Evolutionary conservation across 768 basidiomycete genomes (phyloP).

Genomic region (Tylopilus sp.): DNA sequence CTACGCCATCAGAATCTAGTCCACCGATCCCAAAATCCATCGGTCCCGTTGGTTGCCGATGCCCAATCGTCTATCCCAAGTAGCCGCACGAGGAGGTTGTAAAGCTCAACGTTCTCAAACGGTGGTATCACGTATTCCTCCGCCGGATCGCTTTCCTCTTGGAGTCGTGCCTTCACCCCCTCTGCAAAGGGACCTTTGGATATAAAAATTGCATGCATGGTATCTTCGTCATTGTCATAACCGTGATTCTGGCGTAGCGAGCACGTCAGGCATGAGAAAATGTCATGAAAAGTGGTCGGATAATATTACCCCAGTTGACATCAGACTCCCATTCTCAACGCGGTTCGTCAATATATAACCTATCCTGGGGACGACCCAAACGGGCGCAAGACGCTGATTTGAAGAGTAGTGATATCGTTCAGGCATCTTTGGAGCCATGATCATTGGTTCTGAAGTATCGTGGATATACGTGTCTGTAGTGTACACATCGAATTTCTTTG

Average conservation of each 20-base stretch:
- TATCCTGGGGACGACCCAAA: conserved; percentile 77
- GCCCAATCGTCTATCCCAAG: conserved; percentile 55
- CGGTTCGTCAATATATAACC: conserved; percentile 76
- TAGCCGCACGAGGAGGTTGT: conserved; percentile 73
- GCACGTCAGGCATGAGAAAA: background rate
- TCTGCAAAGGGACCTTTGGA: conserved; percentile 81
- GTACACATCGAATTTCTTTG: conserved; percentile 60
- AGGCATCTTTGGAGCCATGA: conserved; percentile 53
- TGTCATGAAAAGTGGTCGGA: background rate
- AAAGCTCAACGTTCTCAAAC: conserved; percentile 81
- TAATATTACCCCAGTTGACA: conserved; percentile 73
- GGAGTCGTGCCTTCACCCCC: background rate
- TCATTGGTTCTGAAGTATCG: background rate
- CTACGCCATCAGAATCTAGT: background rate
- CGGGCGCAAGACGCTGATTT: conserved; percentile 72
- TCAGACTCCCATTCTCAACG: conserved; percentile 45
- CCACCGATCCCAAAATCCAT: conserved; percentile 76
- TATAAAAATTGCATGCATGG: conserved; percentile 88
- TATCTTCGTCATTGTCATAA: conserved; percentile 70
- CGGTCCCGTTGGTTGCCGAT: conserved; percentile 71
- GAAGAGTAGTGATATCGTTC: conserved; percentile 69
- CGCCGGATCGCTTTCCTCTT: conserved; percentile 28
- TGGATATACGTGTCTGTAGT: conserved; percentile 13
- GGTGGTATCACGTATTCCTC: conserved; percentile 59
- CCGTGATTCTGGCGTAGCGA: conserved; percentile 65